Conservation (phyloP, 495 filamentous ascomycete genomes). For the Tricharina praecox region DNA sequence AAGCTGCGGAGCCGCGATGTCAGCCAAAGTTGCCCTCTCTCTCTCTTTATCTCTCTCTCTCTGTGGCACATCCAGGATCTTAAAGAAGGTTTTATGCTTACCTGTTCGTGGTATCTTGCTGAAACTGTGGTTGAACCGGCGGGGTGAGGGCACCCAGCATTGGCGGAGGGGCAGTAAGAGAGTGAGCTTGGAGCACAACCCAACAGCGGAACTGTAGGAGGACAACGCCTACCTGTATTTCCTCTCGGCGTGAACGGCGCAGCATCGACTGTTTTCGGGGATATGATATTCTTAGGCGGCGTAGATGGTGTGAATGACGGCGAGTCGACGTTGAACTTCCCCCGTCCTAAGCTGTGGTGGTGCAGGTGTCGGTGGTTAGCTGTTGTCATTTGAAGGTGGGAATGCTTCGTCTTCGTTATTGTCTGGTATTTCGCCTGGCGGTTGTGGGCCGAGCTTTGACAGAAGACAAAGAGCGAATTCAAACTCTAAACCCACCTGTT, state of each 20-base stretch:
- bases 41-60: too few relatives aligned
- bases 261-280: conserved; percentile 76
- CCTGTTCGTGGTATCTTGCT: conserved; percentile 24
- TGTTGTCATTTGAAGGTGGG: too few relatives aligned
- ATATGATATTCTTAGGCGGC: conserved; percentile 43
- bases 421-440: too few relatives aligned
- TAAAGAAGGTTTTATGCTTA: too few relatives aligned
- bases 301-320: conserved; percentile 77
- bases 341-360: conserved; percentile 38
- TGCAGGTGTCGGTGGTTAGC: too few relatives aligned
- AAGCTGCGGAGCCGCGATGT: too few relatives aligned
- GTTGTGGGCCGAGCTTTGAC: too few relatives aligned
- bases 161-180: conserved; percentile 7
- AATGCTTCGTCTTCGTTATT: too few relatives aligned
- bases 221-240: conserved; percentile 19
- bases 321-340: conserved; percentile 88
- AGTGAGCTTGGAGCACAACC: not conserved
- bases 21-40: too few relatives aligned
- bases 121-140: conserved; percentile 22
- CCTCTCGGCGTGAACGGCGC: conserved; percentile 65
- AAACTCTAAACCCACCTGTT: conserved; percentile 3
- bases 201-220: not conserved
- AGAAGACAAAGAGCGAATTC: conserved; percentile 4
- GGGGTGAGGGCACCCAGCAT: conserved; percentile 28
- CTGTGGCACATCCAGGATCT: too few relatives aligned